Percentiles rank a stretch among this genome's conserved stretches.
phyloP scores from a whole-genome alignment of 2,329 filamentous ascomycete species.

The Calonectria hawksworthii region DNA sequence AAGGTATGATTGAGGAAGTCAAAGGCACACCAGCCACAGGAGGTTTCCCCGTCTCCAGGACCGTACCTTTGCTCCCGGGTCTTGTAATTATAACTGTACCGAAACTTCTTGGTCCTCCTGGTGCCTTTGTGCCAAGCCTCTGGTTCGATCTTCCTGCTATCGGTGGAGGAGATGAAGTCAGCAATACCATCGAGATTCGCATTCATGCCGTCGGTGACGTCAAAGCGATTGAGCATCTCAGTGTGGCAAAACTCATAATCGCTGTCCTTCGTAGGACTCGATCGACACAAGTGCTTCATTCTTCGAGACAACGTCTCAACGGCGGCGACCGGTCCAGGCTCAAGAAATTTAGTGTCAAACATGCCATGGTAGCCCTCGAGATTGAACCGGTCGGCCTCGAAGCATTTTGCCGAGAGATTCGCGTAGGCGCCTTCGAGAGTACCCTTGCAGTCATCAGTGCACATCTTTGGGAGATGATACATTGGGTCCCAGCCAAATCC shows the following conservation, averaged over 20 bases:
- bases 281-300: neutral
- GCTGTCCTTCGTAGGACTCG: neutral
- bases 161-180: neutral
- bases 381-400: neutral
- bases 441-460: neutral
- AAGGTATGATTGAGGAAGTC: constrained; percentile 18
- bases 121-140: neutral
- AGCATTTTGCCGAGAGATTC: constrained; percentile 3
- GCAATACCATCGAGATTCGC: neutral
- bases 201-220: neutral
- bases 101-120: neutral
- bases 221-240: constrained; percentile 14
- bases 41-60: constrained; percentile 11
- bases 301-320: constrained; percentile 10
- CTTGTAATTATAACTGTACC: constrained; percentile 2
- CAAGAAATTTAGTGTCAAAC: neutral
- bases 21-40: constrained; percentile 14
- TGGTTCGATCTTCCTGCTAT: neutral
- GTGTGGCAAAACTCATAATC: constrained; percentile 4
- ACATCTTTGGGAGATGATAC: constrained; percentile 9
- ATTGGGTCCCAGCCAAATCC: neutral
- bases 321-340: neutral
- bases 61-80: neutral
- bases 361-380: constrained; percentile 3
- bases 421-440: constrained; percentile 2